A percentile compares a stretch with the other conserved stretches of the same genome.
phyloP scores from a whole-genome alignment of 768 basidiomycete species.

The Trametes elegans region DNA sequence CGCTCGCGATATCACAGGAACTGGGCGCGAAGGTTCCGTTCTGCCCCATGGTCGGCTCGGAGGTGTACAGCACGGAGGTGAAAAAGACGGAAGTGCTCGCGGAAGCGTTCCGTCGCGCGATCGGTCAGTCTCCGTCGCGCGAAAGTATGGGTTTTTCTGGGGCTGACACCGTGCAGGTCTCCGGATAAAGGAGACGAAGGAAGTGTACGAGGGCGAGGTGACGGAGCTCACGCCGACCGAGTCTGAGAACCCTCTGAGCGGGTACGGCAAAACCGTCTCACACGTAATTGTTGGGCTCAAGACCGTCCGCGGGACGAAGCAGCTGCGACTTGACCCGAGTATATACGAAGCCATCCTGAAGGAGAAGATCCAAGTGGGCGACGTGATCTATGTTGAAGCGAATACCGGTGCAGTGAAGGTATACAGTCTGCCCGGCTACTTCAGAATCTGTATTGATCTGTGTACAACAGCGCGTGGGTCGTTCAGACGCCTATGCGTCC shows the following conservation, averaged over 20 bases:
- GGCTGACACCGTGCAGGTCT: conserved; percentile 55
- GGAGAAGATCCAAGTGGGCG: conserved; percentile 94
- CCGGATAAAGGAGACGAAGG: conserved; percentile 98
- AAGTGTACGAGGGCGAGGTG: conserved; percentile 98
- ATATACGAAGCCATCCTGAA: conserved; percentile 98
- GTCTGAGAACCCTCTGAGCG: conserved; percentile 94
- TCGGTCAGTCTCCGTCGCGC: conserved; percentile 69
- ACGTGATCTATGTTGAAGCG: conserved; percentile 93
- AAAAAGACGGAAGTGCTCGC: conserved; percentile 99
- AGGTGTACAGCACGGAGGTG: conserved; percentile 95
- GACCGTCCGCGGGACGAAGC: conserved; percentile 84
- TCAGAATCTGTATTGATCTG: not conserved
- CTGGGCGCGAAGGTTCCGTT: conserved; percentile 94
- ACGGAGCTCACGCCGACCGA: conserved; percentile 96
- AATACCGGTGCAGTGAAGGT: conserved; percentile 96
- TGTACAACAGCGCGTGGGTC: conserved; percentile 74
- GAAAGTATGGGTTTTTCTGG: not conserved
- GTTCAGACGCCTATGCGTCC: conserved; percentile 96
- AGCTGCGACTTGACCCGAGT: conserved; percentile 87
- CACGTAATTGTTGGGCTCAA: conserved; percentile 96
- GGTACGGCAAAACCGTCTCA: conserved; percentile 98
- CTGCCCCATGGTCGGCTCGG: conserved; percentile 97
- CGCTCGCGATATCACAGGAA: conserved; percentile 93
- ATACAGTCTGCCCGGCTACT: conserved; percentile 16
- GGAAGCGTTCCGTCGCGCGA: conserved; percentile 91